Percentiles rank a stretch among this genome's conserved stretches.
Conservation (phyloP, 371 early-diverging fungal genomes). For the Lichtheimia corymbifera region DNA sequence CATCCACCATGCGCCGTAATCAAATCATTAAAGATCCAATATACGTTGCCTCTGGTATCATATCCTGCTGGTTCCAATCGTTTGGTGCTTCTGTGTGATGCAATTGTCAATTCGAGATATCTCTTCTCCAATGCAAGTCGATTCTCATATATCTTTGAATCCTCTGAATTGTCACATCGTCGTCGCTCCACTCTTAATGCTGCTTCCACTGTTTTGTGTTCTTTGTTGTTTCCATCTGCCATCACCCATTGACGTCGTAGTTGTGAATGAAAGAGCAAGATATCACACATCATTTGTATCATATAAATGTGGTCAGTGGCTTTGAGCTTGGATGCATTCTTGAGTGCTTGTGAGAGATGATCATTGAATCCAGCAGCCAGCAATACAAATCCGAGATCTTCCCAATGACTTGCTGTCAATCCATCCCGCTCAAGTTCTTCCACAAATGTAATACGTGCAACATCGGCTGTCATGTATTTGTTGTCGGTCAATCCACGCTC, state of each 20-base stretch:
- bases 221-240: constrained; percentile 5
- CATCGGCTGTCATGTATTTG: not conserved
- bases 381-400: constrained; percentile 28
- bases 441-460: constrained; percentile 15
- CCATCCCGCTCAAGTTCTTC: constrained; percentile 24
- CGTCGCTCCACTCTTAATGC: constrained; percentile 21
- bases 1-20: constrained; percentile 6
- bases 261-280: constrained; percentile 2
- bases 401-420: constrained; percentile 31
- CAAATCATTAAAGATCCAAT: constrained; percentile 45
- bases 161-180: not conserved
- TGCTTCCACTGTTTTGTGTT: constrained; percentile 25
- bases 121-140: constrained; percentile 19
- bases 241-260: constrained; percentile 4
- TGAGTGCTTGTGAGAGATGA: not conserved
- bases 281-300: constrained; percentile 15
- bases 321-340: not conserved
- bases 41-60: constrained; percentile 35
- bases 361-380: constrained; percentile 12
- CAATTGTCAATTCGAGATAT: constrained; percentile 14
- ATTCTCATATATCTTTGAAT: constrained; percentile 24
- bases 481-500: constrained; percentile 5
- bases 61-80: constrained; percentile 22
- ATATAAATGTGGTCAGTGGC: constrained; percentile 11
- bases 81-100: constrained; percentile 13